phyloP scores from a whole-genome alignment of 352 stramenopile species.

The Chrysophaeum taylorii region DNA sequence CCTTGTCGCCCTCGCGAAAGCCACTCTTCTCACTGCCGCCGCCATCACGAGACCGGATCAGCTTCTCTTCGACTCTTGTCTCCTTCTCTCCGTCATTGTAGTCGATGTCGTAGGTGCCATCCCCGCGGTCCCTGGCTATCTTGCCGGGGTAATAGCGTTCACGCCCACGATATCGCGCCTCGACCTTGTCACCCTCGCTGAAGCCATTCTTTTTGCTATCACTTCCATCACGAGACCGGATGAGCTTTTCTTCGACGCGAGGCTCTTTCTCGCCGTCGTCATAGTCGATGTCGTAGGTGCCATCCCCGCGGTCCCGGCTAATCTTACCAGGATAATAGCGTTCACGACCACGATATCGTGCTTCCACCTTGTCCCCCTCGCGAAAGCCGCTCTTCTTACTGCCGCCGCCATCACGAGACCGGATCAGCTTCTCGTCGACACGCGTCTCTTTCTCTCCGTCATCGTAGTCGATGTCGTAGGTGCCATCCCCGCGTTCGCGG shows the following conservation, averaged over 20 bases:
- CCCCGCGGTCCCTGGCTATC: slow-evolving; percentile 44
- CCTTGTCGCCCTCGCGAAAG: slow-evolving; percentile 18
- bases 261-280: slow-evolving; percentile 31
- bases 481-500: slow-evolving; percentile 43
- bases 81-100: slow-evolving; percentile 31
- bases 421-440: slow-evolving; percentile 21
- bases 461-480: slow-evolving; percentile 53
- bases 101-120: slow-evolving; percentile 28
- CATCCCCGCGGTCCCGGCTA: slow-evolving; percentile 11
- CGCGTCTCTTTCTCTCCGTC: slow-evolving; percentile 44
- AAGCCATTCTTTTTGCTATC: neutral
- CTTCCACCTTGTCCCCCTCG: slow-evolving; percentile 14
- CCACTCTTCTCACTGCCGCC: slow-evolving; percentile 18
- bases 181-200: slow-evolving; percentile 32
- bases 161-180: slow-evolving; percentile 53
- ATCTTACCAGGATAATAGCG: slow-evolving; percentile 21
- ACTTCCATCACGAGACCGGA: too few species aligned
- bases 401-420: too few species aligned
- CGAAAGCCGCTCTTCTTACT: too few species aligned
- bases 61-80: slow-evolving; percentile 34
- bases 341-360: slow-evolving; percentile 17
- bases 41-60: slow-evolving; percentile 28
- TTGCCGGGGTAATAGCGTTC: slow-evolving; percentile 47
- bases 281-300: slow-evolving; percentile 30
- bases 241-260: slow-evolving; percentile 26